Evolutionary conservation across 148 eudicot genomes (phyloP), one percentile per base, ranked within the genome.

Genomic region (Pharnaceum exiguum): DNA sequence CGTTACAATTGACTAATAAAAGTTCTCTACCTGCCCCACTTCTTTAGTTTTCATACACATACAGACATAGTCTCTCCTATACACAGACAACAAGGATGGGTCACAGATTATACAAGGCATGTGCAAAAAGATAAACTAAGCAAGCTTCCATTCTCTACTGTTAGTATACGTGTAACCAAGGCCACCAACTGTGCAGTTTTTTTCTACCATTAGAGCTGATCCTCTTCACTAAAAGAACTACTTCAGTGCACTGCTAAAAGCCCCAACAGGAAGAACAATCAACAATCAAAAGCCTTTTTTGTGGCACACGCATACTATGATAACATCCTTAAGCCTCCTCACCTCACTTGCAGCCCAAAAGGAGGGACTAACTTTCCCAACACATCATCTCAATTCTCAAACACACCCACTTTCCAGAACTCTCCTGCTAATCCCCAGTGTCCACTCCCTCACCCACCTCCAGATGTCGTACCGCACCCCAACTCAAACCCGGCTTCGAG

Each of bases 101-200:
- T 28, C 43, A 46, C 59, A 26, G n/a, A n/a, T n/a, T n/a, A n/a
- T n/a, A 51, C 53, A 43, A 25, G 36, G 30, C 63, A 46, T 65
- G 62, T 55, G 55, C 62, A 55, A 49, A 59, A 59, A 59, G 65
- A 7, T 51, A 32, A n/a, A 10, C 46, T 51, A 6, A 15, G 6
- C 23, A 40, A 48, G 30, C 64, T n/a, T 39, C 37, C 22, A 32
- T 10, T 12, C 43, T 30, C 27, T 21, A 21, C 51, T 33, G 15
- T 43, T 52, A 31, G 42, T 46, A 46, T 68, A 68, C 72, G 66
- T 60, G 60, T 68, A 5, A 1, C 47, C 37, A 16, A 46, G 66
- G 65, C n/a, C 17, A 53, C 47, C 37, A n/a, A 13, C 2, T 11
- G 5, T 17, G 7, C 40, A 50, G 22, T 29, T 9, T 39, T 57